Percentiles rank a stretch among this genome's conserved stretches.
Evolutionary conservation across 768 basidiomycete genomes (phyloP).

Genomic region (Boletus patriciae): DNA sequence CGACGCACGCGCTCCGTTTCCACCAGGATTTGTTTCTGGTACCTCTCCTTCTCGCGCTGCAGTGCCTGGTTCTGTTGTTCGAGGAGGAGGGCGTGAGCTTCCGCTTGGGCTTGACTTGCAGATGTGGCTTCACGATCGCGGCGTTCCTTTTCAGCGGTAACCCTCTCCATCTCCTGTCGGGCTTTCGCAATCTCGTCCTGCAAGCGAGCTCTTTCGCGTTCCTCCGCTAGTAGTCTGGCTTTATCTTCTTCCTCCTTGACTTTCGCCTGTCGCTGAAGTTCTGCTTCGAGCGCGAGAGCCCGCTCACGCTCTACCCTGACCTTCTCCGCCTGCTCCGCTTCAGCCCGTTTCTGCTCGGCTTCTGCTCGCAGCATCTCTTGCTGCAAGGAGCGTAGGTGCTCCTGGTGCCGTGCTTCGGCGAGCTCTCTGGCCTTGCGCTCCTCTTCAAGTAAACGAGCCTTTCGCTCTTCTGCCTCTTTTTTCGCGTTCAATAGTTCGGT

Average conservation of each 20-base stretch:
- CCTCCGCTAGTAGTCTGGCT: slow-evolving; percentile 23
- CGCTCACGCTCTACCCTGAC: slow-evolving; percentile 30
- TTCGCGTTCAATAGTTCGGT: slow-evolving; percentile 27
- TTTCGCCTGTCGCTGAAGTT: slow-evolving; percentile 30
- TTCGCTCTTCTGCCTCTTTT: slow-evolving; percentile 30
- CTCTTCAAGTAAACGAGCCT: slow-evolving; percentile 31
- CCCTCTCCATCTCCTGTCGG: slow-evolving; percentile 27
- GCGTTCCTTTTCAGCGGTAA: slow-evolving; percentile 25
- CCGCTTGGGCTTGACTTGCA: slow-evolving; percentile 27
- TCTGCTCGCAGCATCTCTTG: slow-evolving; percentile 29
- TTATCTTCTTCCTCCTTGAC: slow-evolving; percentile 28
- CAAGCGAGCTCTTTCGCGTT: slow-evolving; percentile 29
- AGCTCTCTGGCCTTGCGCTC: slow-evolving; percentile 30
- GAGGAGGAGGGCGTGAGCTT: slow-evolving; percentile 24
- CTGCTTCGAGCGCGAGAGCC: slow-evolving; percentile 30
- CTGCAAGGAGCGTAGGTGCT: slow-evolving; percentile 30
- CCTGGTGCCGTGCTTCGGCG: slow-evolving; percentile 30
- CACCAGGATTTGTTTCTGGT: slow-evolving; percentile 24
- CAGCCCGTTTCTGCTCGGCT: slow-evolving; percentile 20
- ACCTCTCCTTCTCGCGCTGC: slow-evolving; percentile 27
- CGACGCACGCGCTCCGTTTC: slow-evolving; percentile 29
- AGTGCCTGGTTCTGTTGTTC: slow-evolving; percentile 24
- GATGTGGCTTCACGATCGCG: slow-evolving; percentile 26
- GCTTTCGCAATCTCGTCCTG: slow-evolving; percentile 30
- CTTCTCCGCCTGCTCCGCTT: slow-evolving; percentile 28